Evolutionary conservation across 495 filamentous ascomycete species (phyloP).

Genomic region (Massariosphaeria phaeospora): DNA sequence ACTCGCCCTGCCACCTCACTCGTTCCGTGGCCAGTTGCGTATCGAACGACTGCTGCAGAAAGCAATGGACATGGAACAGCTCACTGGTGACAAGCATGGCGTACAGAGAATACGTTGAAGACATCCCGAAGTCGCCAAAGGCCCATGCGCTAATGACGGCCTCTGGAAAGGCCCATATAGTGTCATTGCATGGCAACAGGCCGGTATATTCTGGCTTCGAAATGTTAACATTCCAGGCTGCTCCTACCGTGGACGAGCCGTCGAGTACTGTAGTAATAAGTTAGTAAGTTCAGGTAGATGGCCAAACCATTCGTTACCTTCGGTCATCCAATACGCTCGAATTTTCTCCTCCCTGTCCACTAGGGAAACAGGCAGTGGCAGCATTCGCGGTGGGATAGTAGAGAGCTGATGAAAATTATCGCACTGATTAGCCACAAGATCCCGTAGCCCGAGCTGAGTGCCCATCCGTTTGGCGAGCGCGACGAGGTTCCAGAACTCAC

Average conservation of each 20-base stretch:
- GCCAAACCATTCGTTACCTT: conserved; percentile 20
- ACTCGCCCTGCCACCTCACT: conserved; percentile 36
- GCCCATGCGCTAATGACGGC: conserved; percentile 25
- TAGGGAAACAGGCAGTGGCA: conserved; percentile 22
- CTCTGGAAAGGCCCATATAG: conserved; percentile 29
- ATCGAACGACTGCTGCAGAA: conserved; percentile 36
- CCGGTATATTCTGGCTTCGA: conserved; percentile 20
- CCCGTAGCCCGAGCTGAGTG: conserved; percentile 31
- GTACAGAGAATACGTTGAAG: conserved; percentile 28
- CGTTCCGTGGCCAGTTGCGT: conserved; percentile 28
- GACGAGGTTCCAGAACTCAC: conserved; percentile 36
- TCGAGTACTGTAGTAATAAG: conserved; percentile 29
- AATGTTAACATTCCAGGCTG: conserved; percentile 34
- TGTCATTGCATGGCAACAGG: conserved; percentile 30
- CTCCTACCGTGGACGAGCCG: conserved; percentile 35
- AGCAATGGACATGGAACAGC: conserved; percentile 35
- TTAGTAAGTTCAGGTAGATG: not conserved
- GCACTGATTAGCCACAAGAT: conserved; percentile 29
- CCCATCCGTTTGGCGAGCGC: conserved; percentile 37
- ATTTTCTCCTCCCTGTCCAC: conserved; percentile 39
- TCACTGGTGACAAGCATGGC: conserved; percentile 35
- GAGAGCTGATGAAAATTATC: conserved; percentile 29
- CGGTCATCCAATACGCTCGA: conserved; percentile 41
- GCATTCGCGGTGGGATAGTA: conserved; percentile 32
- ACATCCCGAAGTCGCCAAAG: conserved; percentile 20